Percentiles rank a stretch among this genome's conserved stretches.
These are phyloP conservation scores for Pseudozyma sp. DNA, from an alignment of 1,284 basidiomycete species.

Conservation along the genomic window DNA sequence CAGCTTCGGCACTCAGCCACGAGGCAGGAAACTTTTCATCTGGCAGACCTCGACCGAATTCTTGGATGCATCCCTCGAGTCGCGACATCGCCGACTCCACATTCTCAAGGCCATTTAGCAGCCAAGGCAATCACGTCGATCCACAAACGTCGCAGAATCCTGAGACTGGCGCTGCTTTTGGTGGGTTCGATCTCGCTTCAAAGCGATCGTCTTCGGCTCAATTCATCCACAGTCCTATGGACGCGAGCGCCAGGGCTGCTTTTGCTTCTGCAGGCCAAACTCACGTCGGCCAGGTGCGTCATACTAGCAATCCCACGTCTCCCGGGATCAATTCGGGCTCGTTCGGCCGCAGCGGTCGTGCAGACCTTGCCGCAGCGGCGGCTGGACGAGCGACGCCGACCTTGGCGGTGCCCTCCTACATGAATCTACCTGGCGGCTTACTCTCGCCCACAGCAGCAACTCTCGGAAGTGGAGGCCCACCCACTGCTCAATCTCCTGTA, in stretches of 20 bases:
- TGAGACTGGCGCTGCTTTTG: slow-evolving; percentile 14
- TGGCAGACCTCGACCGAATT: slow-evolving; percentile 32
- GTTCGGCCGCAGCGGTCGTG: slow-evolving; percentile 8
- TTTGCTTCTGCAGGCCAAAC: slow-evolving; percentile 7
- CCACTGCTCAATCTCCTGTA: slow-evolving; percentile 29
- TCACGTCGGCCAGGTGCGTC: slow-evolving; percentile 5
- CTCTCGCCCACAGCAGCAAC: slow-evolving; percentile 55
- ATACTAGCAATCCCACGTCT: slow-evolving; percentile 13
- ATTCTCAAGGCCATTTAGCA: slow-evolving; percentile 32
- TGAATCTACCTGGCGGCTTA: slow-evolving; percentile 44
- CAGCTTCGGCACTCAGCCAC: slow-evolving; percentile 3
- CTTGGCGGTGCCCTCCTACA: slow-evolving; percentile 29
- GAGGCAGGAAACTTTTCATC: slow-evolving; percentile 4
- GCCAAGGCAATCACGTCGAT: slow-evolving; percentile 26
- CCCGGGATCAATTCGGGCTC: slow-evolving; percentile 11
- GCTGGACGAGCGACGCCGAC: slow-evolving; percentile 35
- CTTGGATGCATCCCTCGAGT: slow-evolving; percentile 45
- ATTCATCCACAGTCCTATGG: slow-evolving; percentile 16
- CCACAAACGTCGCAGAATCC: background rate
- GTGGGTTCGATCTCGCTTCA: background rate
- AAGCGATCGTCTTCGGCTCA: slow-evolving; percentile 26
- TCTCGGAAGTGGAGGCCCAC: slow-evolving; percentile 24
- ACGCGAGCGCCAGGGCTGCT: slow-evolving; percentile 1
- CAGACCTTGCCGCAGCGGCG: slow-evolving; percentile 6
- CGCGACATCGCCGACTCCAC: slow-evolving; percentile 9